phyloP scores from a whole-genome alignment of 768 basidiomycete species.

The Nidula microcarpa region DNA sequence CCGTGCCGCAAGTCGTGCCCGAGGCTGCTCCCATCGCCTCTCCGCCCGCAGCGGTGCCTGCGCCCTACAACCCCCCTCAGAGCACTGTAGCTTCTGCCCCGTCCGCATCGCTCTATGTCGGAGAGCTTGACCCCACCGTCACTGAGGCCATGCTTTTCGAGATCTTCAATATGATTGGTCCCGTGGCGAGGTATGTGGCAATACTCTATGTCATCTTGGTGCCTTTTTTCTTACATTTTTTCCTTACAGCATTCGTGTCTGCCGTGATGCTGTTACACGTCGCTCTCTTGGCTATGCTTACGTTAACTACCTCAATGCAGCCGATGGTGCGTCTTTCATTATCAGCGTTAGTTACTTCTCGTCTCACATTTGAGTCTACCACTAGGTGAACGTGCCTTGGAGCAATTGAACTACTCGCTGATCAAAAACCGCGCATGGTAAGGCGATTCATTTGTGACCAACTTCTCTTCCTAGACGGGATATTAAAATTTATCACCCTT shows the following conservation, averaged over 20 bases:
- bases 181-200: slow-evolving; percentile 82
- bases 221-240: background rate
- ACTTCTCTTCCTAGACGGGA: background rate
- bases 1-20: slow-evolving; percentile 47
- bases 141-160: slow-evolving; percentile 99
- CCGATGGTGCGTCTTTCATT: slow-evolving; percentile 64
- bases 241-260: slow-evolving; percentile 85
- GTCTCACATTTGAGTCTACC: slow-evolving; percentile 1
- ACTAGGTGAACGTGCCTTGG: slow-evolving; percentile 92
- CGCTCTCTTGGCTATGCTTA: slow-evolving; percentile 99
- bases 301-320: slow-evolving; percentile 96
- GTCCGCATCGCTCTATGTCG: slow-evolving; percentile 96
- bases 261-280: slow-evolving; percentile 99
- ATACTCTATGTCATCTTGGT: background rate
- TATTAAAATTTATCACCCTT: slow-evolving; percentile 1
- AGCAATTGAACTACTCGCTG: slow-evolving; percentile 98
- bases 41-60: slow-evolving; percentile 41
- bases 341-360: slow-evolving; percentile 4
- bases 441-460: slow-evolving; percentile 22
- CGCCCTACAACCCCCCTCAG: slow-evolving; percentile 58
- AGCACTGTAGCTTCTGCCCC: slow-evolving; percentile 61
- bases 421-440: slow-evolving; percentile 98
- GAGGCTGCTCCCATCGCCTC: slow-evolving; percentile 43
- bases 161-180: slow-evolving; percentile 99
- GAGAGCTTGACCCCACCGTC: slow-evolving; percentile 96